These are phyloP conservation scores for Hydrangea macrophylla DNA, from an alignment of 148 eudicot species.

Conservation along the genomic window DNA sequence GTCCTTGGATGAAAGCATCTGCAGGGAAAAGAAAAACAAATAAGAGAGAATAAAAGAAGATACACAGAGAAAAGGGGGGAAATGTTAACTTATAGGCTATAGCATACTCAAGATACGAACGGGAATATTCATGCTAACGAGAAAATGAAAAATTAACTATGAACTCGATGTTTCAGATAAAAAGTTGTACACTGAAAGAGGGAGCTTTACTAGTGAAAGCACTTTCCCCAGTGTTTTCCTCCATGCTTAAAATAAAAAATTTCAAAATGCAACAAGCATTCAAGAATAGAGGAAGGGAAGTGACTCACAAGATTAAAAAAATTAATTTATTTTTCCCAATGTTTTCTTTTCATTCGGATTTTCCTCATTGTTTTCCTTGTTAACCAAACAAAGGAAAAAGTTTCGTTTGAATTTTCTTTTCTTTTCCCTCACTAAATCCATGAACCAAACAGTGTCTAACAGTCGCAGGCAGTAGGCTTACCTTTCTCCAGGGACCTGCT, in stretches of 20 bases:
- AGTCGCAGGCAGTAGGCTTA: constrained; percentile 14
- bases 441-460: too few relatives aligned
- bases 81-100: neutral
- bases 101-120: neutral
- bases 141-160: neutral
- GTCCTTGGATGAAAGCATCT: constrained; percentile 84
- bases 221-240: too few relatives aligned
- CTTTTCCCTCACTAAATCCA: too few relatives aligned
- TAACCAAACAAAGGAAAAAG: too few relatives aligned
- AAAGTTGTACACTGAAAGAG: neutral
- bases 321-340: too few relatives aligned
- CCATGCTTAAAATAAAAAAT: too few relatives aligned
- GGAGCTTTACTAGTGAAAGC: neutral
- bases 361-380: too few relatives aligned
- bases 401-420: too few relatives aligned
- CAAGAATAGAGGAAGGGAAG: too few relatives aligned
- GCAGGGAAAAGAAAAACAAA: constrained; percentile 18
- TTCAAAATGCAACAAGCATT: too few relatives aligned
- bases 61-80: neutral
- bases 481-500: constrained; percentile 92
- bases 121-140: neutral
- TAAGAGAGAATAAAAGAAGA: neutral
- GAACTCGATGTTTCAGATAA: neutral
- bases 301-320: too few relatives aligned
- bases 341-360: too few relatives aligned